Evolutionary conservation across 495 filamentous ascomycete species (phyloP).

Genomic region (Cercophora sp.): DNA sequence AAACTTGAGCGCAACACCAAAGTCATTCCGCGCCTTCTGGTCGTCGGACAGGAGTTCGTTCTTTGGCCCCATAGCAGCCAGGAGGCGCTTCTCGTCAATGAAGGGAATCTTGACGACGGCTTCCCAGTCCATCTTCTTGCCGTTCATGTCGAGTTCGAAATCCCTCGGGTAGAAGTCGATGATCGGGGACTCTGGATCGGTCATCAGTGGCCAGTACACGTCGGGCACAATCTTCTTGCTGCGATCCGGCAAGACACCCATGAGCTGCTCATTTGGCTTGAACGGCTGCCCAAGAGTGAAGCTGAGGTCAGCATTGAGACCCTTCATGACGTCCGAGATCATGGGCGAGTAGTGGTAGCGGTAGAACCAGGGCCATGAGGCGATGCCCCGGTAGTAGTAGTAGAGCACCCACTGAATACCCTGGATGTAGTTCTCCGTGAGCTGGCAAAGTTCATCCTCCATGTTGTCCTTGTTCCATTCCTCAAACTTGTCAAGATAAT

Average conservation of each 20-base stretch:
- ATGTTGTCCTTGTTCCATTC: conserved; percentile 73
- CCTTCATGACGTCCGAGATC: conserved; percentile 84
- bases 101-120: conserved; percentile 99
- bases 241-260: conserved; percentile 96
- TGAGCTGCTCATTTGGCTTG: conserved; percentile 90
- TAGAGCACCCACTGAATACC: conserved; percentile 97
- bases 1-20: conserved; percentile 90
- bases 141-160: conserved; percentile 98
- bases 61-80: conserved; percentile 79
- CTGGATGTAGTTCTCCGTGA: conserved; percentile 96
- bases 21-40: conserved; percentile 79
- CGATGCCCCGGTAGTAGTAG: conserved; percentile 97
- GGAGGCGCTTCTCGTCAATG: conserved; percentile 83
- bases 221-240: conserved; percentile 92
- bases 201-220: conserved; percentile 92
- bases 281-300: conserved; percentile 94
- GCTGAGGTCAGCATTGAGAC: conserved; percentile 79
- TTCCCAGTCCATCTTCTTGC: conserved; percentile 99
- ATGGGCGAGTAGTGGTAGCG: conserved; percentile 94
- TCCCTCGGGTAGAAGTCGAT: conserved; percentile 98
- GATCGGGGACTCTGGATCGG: conserved; percentile 83
- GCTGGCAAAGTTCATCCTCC: conserved; percentile 71
- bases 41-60: conserved; percentile 70
- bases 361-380: conserved; percentile 99
- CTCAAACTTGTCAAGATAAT: conserved; percentile 85